Conservation (phyloP, 1,284 basidiomycete species). For the Waitea zeae region DNA sequence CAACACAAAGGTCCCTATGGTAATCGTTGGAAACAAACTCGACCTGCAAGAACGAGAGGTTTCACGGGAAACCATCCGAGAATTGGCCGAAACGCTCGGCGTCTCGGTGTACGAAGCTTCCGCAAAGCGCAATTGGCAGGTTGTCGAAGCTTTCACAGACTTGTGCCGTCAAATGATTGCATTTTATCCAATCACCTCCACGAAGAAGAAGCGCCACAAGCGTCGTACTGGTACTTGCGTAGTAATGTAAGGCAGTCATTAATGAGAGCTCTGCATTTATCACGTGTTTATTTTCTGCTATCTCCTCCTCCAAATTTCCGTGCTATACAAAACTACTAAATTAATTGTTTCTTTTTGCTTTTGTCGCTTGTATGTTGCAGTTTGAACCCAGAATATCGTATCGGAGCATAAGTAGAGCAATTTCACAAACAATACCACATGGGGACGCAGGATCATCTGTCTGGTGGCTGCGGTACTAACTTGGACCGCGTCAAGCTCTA, state of each 20-base stretch:
- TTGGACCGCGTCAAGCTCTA: too few species aligned
- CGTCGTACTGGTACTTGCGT: slow-evolving; percentile 6
- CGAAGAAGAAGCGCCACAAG: slow-evolving; percentile 16
- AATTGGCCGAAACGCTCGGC: slow-evolving; percentile 49
- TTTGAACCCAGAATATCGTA: too few species aligned
- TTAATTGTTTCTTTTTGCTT: too few species aligned
- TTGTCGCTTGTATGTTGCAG: too few species aligned
- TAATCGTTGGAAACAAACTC: slow-evolving; percentile 79
- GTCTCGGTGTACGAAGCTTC: slow-evolving; percentile 77
- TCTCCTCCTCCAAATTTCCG: too few species aligned
- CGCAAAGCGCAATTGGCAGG: slow-evolving; percentile 68
- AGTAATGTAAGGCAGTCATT: not conserved
- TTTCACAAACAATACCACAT: too few species aligned
- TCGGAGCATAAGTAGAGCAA: too few species aligned
- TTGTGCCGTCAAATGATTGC: slow-evolving; percentile 58
- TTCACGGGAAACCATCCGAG: slow-evolving; percentile 42
- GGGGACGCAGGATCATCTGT: too few species aligned
- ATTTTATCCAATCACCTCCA: slow-evolving; percentile 33
- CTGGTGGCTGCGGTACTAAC: too few species aligned
- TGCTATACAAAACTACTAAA: too few species aligned
- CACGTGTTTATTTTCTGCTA: too few species aligned
- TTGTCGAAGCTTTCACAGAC: slow-evolving; percentile 65
- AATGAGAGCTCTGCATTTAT: not conserved
- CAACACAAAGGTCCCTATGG: too few species aligned
- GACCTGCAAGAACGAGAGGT: slow-evolving; percentile 76